Conservation (phyloP, 441 rosid genomes). For the Brassica hybrid region DNA sequence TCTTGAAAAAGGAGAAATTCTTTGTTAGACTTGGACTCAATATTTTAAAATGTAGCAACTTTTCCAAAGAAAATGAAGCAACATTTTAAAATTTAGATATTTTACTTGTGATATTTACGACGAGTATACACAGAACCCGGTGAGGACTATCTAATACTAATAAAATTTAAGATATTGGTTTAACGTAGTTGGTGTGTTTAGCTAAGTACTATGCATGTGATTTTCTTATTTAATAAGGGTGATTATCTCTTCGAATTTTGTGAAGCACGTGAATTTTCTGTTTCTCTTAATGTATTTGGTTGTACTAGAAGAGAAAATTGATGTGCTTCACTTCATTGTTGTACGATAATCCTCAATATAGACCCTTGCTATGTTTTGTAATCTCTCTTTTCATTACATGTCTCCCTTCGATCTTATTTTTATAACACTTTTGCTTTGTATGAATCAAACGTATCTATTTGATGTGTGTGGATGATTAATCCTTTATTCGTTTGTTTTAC, state of each 20-base stretch:
- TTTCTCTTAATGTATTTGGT: slow-evolving; percentile 32
- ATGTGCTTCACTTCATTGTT: slow-evolving; percentile 81
- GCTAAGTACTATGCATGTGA: slow-evolving; percentile 20
- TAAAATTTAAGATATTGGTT: neutral
- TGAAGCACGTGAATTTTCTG: slow-evolving; percentile 95
- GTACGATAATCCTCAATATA: slow-evolving; percentile 31
- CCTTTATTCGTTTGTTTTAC: neutral
- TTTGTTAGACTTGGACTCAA: slow-evolving; percentile 47
- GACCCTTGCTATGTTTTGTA: slow-evolving; percentile 24
- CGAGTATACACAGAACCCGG: slow-evolving; percentile 1
- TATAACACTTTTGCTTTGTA: neutral
- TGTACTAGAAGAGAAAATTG: slow-evolving; percentile 69
- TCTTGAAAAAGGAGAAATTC: slow-evolving; percentile 42
- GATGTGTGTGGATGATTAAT: neutral
- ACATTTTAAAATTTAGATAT: slow-evolving; percentile 40
- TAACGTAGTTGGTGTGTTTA: slow-evolving; percentile 39
- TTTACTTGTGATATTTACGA: slow-evolving; percentile 20
- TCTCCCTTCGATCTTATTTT: slow-evolving; percentile 4
- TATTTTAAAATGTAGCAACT: neutral
- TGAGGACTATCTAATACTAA: neutral
- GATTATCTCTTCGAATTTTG: slow-evolving; percentile 47
- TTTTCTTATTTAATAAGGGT: slow-evolving; percentile 26
- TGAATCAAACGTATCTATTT: neutral
- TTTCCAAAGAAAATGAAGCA: slow-evolving; percentile 27
- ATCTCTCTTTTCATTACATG: neutral